Evolutionary conservation across 176 grass and related monocot genomes (phyloP), one percentile per base, ranked within the genome.

Genomic region (Oryza glumipatula): DNA sequence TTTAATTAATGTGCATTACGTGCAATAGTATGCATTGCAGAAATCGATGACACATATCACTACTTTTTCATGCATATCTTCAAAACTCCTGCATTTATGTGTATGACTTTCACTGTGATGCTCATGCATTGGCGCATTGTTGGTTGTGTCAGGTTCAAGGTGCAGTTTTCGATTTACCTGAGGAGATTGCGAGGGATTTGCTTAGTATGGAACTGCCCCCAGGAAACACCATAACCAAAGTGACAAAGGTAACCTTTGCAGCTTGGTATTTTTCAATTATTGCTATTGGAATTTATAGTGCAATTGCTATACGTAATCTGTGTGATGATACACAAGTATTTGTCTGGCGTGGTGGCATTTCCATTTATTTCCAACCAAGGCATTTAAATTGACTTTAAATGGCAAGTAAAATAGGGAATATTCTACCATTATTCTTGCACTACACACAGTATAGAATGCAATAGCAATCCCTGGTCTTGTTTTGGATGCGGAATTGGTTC

Each of bases 131-230:
- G 28, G 28, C 28, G 28, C 28, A 28, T 28, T 28, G 28, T 28
- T 86, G 13, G 61, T 80, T 64, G 24, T 96, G 83, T 79, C 90
- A 99, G 97, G 86, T 74, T 79, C 97, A 94, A 93, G 97, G 94
- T 80, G 97, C 94, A 44, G 93, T 96, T 30, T 99, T 99, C 72
- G 97, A 99, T 94, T 88, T 99, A 84, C 97, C 96, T 23, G 94
- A 99, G 84, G 96, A 99, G 76, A 86, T 96, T 77, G 91, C 91
- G 49, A 96, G 86, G 77, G 78, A 94, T 70, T 76, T 99, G 78
- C 85, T 99, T 67, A 80, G 73, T 70, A 96, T 88, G 87, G 90
- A 96, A 74, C 84, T 96, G 1, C 90, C 96, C 44, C 61, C 86
- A 76, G 96, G 94, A 84, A 96, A 99, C 90, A 94, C 88, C 76